Conservation (phyloP, 345 rosid species). For the Brassica napus region Da-Ae NC_063449.1:1500001-1500500, state of each 20-base stretch:
- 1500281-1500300: slow-evolving; percentile 92
- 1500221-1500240: slow-evolving; percentile 77
- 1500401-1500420: slow-evolving; percentile 84
- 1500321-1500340: slow-evolving; percentile 81
- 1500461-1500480: slow-evolving; percentile 61
- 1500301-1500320: slow-evolving; percentile 92
- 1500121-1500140: slow-evolving; percentile 61
- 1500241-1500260: slow-evolving; percentile 72
- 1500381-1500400: slow-evolving; percentile 67
- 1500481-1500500: slow-evolving; percentile 55
- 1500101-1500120: slow-evolving; percentile 23
- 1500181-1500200: slow-evolving; percentile 70
- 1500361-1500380: slow-evolving; percentile 80
- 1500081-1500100: neutral
- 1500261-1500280: slow-evolving; percentile 70
- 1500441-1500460: slow-evolving; percentile 48
- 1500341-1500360: slow-evolving; percentile 86
- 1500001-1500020: no score
- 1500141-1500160: slow-evolving; percentile 60
- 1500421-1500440: slow-evolving; percentile 52
- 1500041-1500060: slow-evolving; percentile 5
- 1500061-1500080: slow-evolving; percentile 12
- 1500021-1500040: no score
- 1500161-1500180: slow-evolving; percentile 80
- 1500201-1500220: slow-evolving; percentile 71